Conservation (phyloP, 192 early-diverging fungal genomes). For the Backusella circina region DNA sequence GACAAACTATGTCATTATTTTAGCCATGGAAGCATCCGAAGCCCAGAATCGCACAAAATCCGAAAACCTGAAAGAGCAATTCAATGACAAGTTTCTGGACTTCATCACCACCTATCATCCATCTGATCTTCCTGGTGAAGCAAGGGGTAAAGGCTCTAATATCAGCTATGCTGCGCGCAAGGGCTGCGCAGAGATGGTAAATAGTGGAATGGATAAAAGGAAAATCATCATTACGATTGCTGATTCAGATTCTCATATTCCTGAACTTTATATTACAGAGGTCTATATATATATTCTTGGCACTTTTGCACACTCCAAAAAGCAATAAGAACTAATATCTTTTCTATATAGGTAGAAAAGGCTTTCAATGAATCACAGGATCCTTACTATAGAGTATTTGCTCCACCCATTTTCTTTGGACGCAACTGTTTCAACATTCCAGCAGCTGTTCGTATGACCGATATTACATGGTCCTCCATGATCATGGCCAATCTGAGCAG, state of each 20-base stretch:
- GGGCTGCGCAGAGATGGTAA: constrained; percentile 22
- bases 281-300: not conserved
- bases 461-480: constrained; percentile 71
- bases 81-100: constrained; percentile 54
- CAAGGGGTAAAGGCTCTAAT: constrained; percentile 69
- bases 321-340: not conserved
- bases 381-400: constrained; percentile 32
- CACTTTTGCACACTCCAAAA: not conserved
- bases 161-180: constrained; percentile 59
- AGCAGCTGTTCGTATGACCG: constrained; percentile 62
- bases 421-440: constrained; percentile 67
- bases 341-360: constrained; percentile 17
- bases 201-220: constrained; percentile 38
- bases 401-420: constrained; percentile 47
- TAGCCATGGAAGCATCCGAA: constrained; percentile 72
- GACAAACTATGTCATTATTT: constrained; percentile 45
- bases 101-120: constrained; percentile 71
- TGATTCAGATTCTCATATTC: constrained; percentile 71
- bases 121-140: constrained; percentile 58
- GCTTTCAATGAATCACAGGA: constrained; percentile 34
- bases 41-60: constrained; percentile 49
- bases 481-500: constrained; percentile 70
- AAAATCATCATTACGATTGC: constrained; percentile 62
- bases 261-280: constrained; percentile 62
- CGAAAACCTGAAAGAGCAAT: constrained; percentile 43